Base-by-base conservation (phyloP, 768 basidiomycete genomes). In the Multifurca ochricompacta region DNA sequence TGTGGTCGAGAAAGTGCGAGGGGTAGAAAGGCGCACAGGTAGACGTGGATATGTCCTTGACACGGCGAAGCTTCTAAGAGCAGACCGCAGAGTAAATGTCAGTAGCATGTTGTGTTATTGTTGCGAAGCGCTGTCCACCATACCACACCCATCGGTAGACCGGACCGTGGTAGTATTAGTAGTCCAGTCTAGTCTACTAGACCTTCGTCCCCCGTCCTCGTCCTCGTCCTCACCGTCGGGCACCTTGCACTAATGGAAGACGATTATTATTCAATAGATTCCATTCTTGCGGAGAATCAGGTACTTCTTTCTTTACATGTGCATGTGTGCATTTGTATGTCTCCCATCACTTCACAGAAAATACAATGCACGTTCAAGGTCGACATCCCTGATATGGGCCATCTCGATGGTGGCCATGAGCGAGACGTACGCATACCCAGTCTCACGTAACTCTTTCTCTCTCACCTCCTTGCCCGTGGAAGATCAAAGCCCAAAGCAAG, bases 321-420 rank as follows among this genome's bases (percentile, higher is more conserved):
- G 46, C 25, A n/a, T 36, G 14, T 16, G 19, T 21, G 6, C 14
- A n/a, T 6, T 4, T 16, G 28, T 25, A 44, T 42, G 6, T 11
- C 27, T 11, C 39, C 44, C 16, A 30, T 27, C 28, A 28, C 6
- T 9, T 8, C 27, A 27, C 64, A 94, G 90, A 96, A 92, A 78
- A 76, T 97, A 34, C 89, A 91, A 72, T 96, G 93, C 67, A 91
- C 86, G 3, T 95, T 97, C 75, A 87, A 89, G 62, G 75, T 87
- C 40, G 83, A 85, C 53, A 82, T 96, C 16, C 81, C 83, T 6
- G 82, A 83, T 57, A 83, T 96, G 75, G 93, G 93, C 2, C 90
- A 95, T 66, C 78, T 96, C 10, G 89, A 88, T 41, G 90, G 91
- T 43, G 89, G 91, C 23, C 79, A 79, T 50, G 88, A 93, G 40